Evolutionary conservation across 306 rosid species (phyloP).

Genomic region (Coriaria nepalensis): DNA sequence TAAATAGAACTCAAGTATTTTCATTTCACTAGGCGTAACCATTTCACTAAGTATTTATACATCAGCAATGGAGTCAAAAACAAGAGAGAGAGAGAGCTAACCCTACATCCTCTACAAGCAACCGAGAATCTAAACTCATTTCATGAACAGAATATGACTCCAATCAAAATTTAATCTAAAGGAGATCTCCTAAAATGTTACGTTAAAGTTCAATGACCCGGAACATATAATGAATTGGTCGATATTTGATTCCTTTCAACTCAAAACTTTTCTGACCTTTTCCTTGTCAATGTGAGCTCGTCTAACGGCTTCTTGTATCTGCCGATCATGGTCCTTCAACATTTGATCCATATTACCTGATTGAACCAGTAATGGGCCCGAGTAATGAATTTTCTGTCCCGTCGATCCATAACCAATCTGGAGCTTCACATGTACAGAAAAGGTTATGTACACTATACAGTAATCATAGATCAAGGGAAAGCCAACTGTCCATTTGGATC

Average conservation of each 20-base stretch:
- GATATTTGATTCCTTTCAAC: conserved; percentile 63
- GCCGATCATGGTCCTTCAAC: conserved; percentile 97
- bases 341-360: conserved; percentile 90
- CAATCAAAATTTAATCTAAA: too few relatives aligned
- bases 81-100: too few relatives aligned
- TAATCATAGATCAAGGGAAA: too few relatives aligned
- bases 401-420: conserved; percentile 87
- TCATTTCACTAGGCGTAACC: too few relatives aligned
- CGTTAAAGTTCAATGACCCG: conserved; percentile 82
- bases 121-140: too few relatives aligned
- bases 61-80: too few relatives aligned
- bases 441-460: conserved; percentile 3
- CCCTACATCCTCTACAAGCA: too few relatives aligned
- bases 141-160: too few relatives aligned
- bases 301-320: conserved; percentile 88
- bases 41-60: too few relatives aligned
- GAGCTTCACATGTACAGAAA: conserved; percentile 2
- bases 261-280: conserved; percentile 57
- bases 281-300: conserved; percentile 88
- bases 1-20: too few relatives aligned
- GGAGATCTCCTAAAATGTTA: too few relatives aligned
- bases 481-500: too few relatives aligned
- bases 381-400: conserved; percentile 91
- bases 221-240: conserved; percentile 72
- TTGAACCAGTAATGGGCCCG: conserved; percentile 91